Evolutionary conservation across 768 basidiomycete species (phyloP).

Genomic region (Serendipita sp.): DNA sequence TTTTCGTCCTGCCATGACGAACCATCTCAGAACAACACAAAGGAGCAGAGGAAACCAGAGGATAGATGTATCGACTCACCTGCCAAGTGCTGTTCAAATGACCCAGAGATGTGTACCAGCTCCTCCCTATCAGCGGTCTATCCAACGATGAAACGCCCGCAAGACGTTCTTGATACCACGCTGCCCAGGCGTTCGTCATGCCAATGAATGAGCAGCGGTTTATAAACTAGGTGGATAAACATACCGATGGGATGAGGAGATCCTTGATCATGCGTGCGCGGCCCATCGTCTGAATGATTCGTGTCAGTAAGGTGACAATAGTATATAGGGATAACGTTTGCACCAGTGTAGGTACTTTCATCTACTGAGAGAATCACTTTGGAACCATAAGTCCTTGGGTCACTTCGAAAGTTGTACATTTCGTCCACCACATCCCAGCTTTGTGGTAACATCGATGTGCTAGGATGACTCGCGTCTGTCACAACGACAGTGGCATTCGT

Average conservation of each 20-base stretch:
- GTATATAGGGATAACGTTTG: slow-evolving; percentile 2
- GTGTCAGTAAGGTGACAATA: background rate
- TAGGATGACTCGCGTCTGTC: slow-evolving; percentile 41
- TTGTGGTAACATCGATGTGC: slow-evolving; percentile 36
- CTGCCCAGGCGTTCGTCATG: slow-evolving; percentile 20
- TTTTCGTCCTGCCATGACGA: slow-evolving; percentile 18
- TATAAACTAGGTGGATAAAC: slow-evolving; percentile 4
- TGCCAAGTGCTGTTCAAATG: slow-evolving; percentile 68
- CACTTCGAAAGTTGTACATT: slow-evolving; percentile 43
- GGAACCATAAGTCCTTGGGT: slow-evolving; percentile 49
- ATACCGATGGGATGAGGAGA: slow-evolving; percentile 61
- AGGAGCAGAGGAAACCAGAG: background rate
- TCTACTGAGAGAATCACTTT: slow-evolving; percentile 46
- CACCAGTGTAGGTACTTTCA: slow-evolving; percentile 46
- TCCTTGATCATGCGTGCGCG: slow-evolving; percentile 28
- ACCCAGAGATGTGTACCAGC: slow-evolving; percentile 72
- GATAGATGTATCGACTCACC: slow-evolving; percentile 23
- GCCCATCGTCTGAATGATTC: background rate
- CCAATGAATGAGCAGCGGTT: background rate
- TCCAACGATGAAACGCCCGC: slow-evolving; percentile 39
- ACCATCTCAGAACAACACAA: background rate
- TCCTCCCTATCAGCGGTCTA: slow-evolving; percentile 38
- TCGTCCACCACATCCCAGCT: slow-evolving; percentile 42
- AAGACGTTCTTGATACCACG: slow-evolving; percentile 62
- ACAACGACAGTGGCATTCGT: slow-evolving; percentile 53